Base-by-base conservation (phyloP, 164 flowering plant species). In the Aristolochia californica region DNA sequence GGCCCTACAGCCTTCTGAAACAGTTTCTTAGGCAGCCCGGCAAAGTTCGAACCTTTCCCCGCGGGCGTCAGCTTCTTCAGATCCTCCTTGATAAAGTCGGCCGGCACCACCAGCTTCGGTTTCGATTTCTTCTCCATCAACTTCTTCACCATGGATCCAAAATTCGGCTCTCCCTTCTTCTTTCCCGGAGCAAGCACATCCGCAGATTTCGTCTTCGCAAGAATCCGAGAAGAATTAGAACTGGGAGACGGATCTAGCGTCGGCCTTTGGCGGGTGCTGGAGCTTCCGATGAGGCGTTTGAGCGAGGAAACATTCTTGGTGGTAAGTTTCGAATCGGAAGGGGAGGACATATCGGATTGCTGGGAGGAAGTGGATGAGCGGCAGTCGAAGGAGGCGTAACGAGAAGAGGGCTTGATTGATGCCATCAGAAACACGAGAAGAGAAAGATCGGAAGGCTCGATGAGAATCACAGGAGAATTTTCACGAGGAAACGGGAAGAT, bases 121-220 rank as follows among this genome's bases (percentile, higher is more conserved):
- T 67, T 73, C 18, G 78, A 62, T 50, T 68, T 73, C 66, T 71
- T 83, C 49, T 79, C 95, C 83, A 91, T 79, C 50, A 88, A 75
- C 52, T 80, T 91, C 85, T 83, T 91, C 60, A 88, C 80, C 83
- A 85, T 73, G 9, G 77, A 50, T 13, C 69, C 57, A 38, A 85
- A 68, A 61, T 77, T 78, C 62, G 67, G 82, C 13, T 72, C 76
- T 22, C 70, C 77, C 63, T 72, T 75, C 16, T 45, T 17, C 56
- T 59, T 67, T 30, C 49, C 43, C 8, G 48, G 44, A 0, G 62
- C 69, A n/a, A 69, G n/a, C 23, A 14, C 48, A 56, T 64, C 74
- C 28, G 72, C 44, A 10, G 75, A 68, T 30, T 71, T 76, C 21
- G 81, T 20, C 55, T 59, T 72, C 40, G 75, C 72, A 16, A 85